These are phyloP conservation scores for Dendrocalamus sinicus DNA, from an alignment of 176 grass and related monocot species.

Conservation along the genomic window DNA sequence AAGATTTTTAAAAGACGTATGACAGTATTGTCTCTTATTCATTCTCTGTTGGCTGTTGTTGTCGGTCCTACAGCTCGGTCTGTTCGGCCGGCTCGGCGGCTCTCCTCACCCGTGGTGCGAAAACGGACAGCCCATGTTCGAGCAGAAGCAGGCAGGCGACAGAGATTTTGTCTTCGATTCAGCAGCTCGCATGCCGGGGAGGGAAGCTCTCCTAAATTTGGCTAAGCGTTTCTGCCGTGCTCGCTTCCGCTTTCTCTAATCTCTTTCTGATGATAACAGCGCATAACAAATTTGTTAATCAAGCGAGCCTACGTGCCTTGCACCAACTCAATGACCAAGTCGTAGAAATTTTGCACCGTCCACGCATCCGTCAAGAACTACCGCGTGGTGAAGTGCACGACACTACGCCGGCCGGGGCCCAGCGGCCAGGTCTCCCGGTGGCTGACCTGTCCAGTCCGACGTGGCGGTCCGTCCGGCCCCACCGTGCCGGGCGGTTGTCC, in stretches of 20 bases:
- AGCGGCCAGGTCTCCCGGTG: constrained; percentile 38
- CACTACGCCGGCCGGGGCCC: background rate
- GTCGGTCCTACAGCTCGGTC: background rate
- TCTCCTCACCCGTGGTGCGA: background rate
- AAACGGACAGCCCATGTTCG: background rate
- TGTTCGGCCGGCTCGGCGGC: background rate
- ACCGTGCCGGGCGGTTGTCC: constrained; percentile 64
- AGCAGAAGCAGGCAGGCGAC: background rate
- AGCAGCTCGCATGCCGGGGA: background rate
- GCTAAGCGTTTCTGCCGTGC: background rate
- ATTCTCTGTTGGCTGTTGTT: too few species aligned
- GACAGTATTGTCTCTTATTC: too few species aligned
- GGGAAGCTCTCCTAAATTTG: background rate
- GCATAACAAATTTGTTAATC: constrained; percentile 6
- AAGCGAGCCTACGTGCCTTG: background rate
- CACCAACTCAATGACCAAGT: background rate
- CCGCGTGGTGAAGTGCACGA: background rate
- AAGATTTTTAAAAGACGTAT: too few species aligned
- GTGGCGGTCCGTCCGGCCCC: constrained; percentile 21
- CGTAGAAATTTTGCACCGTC: background rate
- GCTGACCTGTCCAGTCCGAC: background rate
- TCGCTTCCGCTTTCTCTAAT: background rate
- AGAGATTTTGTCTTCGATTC: background rate
- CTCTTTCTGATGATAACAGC: background rate
- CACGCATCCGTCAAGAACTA: background rate